Percentiles rank a stretch among this genome's conserved stretches.
phyloP scores from a whole-genome alignment of 441 rosid species.

The Geranium incanum region DNA sequence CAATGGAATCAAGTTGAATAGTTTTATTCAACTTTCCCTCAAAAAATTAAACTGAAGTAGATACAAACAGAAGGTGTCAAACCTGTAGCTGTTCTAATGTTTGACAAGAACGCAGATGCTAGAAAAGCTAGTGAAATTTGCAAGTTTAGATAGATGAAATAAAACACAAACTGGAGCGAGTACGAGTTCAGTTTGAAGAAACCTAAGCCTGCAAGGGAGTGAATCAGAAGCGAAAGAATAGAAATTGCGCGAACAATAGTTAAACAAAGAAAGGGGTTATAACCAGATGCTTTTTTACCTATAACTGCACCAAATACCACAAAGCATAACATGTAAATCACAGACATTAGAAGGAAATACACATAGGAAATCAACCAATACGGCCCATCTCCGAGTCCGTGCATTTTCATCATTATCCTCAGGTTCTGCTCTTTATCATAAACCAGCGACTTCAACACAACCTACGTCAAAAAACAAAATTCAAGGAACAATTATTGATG shows the following conservation, averaged over 20 bases:
- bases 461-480: conserved; percentile 5
- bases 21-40: no score
- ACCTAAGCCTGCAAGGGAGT: conserved; percentile 13
- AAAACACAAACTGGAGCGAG: conserved; percentile 16
- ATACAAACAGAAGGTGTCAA: neutral
- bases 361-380: conserved; percentile 19
- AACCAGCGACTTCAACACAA: conserved; percentile 15
- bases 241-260: neutral
- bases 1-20: neutral
- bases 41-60: neutral
- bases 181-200: conserved; percentile 16
- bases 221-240: neutral
- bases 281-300: neutral
- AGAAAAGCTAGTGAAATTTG: conserved; percentile 20
- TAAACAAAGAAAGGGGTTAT: neutral
- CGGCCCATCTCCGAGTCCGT: conserved; percentile 19
- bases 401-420: conserved; percentile 21
- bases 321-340: conserved; percentile 16
- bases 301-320: conserved; percentile 16
- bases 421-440: conserved; percentile 19
- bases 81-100: conserved; percentile 18
- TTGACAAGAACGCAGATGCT: conserved; percentile 11
- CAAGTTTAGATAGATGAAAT: conserved; percentile 19
- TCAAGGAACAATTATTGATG: neutral
- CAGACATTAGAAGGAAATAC: conserved; percentile 17